Conservation (phyloP, 75 land plant genomes). For the Adiantum capillusveneris region DNA sequence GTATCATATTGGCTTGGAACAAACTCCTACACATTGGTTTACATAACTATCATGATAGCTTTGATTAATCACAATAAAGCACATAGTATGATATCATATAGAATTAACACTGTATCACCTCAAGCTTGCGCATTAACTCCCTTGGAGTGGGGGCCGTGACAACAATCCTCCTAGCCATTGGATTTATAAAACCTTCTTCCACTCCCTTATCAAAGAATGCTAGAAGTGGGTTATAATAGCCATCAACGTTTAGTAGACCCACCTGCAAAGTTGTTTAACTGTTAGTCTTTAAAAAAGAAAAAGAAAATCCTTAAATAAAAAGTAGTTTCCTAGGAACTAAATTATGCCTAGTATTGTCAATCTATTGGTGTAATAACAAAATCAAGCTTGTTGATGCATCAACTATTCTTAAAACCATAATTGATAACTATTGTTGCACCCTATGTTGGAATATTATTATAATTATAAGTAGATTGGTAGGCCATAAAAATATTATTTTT, state of each 20-base stretch:
- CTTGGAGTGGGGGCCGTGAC: conserved; percentile 55
- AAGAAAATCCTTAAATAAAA: too few species aligned
- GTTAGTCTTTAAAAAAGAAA: too few species aligned
- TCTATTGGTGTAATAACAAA: too few species aligned
- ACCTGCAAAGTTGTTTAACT: conserved; percentile 43
- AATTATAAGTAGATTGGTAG: too few species aligned
- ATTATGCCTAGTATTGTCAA: too few species aligned
- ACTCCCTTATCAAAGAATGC: conserved; percentile 62
- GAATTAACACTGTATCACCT: conserved; percentile 21
- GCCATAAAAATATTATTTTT: too few species aligned
- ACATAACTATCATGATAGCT: not conserved
- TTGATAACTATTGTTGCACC: too few species aligned
- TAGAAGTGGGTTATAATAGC: conserved; percentile 58
- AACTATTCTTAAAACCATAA: too few species aligned
- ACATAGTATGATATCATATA: not conserved
- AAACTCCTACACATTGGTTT: not conserved
- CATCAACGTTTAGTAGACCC: conserved; percentile 71
- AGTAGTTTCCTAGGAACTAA: too few species aligned
- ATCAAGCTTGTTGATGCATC: too few species aligned
- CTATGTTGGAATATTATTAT: too few species aligned
- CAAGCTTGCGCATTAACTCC: conserved; percentile 51
- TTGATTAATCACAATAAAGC: not conserved
- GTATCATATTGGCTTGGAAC: not conserved
- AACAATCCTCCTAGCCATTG: conserved; percentile 52
- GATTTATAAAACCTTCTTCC: conserved; percentile 75